Evolutionary conservation across 305 asterid species (phyloP).

Genomic region (Solanum chacoense): DNA sequence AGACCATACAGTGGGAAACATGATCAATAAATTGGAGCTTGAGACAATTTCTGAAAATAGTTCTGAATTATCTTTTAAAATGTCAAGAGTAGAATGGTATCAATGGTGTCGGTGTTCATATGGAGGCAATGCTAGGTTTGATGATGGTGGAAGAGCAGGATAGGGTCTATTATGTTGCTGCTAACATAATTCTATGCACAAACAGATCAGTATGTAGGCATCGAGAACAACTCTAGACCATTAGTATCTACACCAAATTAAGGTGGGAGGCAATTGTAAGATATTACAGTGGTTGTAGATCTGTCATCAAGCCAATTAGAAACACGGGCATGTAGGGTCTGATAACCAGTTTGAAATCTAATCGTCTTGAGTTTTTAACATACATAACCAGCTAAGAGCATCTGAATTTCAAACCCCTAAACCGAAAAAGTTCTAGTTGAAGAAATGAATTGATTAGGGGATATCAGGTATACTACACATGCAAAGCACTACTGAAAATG

Average conservation of each 20-base stretch:
- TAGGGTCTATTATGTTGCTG: not conserved
- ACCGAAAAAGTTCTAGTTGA: not conserved
- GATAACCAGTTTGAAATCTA: not conserved
- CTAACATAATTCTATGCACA: not conserved
- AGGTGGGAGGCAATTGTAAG: not conserved
- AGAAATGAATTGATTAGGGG: not conserved
- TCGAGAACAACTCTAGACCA: not conserved
- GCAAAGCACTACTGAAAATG: not conserved
- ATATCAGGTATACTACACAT: not conserved
- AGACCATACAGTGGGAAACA: not conserved
- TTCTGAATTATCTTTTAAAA: not conserved
- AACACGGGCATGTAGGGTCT: not conserved
- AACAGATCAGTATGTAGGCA: not conserved
- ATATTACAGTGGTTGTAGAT: not conserved
- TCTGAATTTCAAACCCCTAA: not conserved
- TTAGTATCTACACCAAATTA: not conserved
- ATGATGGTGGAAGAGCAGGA: not conserved
- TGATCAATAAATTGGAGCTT: not conserved
- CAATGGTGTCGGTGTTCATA: not conserved
- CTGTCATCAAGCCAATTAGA: not conserved
- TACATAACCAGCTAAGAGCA: not conserved
- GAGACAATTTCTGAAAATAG: not conserved
- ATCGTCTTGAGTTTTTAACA: not conserved
- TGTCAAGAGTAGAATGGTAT: not conserved
- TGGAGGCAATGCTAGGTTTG: not conserved